These are phyloP conservation scores for Solanum chilense DNA, from an alignment of 257 asterid species.

Conservation along the genomic window DNA sequence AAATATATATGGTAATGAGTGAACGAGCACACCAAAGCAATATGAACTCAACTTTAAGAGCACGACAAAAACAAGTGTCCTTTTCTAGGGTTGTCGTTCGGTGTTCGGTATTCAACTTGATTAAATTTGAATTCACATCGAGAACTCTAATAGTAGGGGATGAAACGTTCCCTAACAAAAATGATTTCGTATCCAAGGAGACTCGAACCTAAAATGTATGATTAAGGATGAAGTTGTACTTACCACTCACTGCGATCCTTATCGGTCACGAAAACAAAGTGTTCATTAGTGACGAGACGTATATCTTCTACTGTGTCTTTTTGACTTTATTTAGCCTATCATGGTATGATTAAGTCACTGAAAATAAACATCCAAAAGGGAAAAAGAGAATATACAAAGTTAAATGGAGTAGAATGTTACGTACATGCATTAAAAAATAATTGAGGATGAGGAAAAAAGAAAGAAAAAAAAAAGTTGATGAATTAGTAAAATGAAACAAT, in stretches of 20 bases:
- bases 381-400: not conserved
- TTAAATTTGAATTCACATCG: too few species aligned
- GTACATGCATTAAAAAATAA: not conserved
- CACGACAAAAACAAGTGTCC: too few species aligned
- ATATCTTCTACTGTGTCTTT: not conserved
- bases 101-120: too few species aligned
- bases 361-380: not conserved
- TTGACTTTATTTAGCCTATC: not conserved
- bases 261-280: not conserved
- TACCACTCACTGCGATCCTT: fast-evolving
- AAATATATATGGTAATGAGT: not conserved
- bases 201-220: fast-evolving
- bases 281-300: not conserved
- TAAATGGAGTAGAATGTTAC: not conserved
- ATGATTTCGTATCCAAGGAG: too few species aligned
- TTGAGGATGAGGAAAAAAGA: not conserved
- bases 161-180: too few species aligned
- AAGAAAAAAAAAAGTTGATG: not conserved
- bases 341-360: not conserved
- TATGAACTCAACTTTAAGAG: not conserved
- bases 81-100: too few species aligned
- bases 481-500: not conserved
- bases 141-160: too few species aligned
- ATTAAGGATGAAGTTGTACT: too few species aligned
- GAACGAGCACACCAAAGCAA: not conserved